Conservation (phyloP, 75 land plant species). For the Sequoiadendron giganteum region DNA sequence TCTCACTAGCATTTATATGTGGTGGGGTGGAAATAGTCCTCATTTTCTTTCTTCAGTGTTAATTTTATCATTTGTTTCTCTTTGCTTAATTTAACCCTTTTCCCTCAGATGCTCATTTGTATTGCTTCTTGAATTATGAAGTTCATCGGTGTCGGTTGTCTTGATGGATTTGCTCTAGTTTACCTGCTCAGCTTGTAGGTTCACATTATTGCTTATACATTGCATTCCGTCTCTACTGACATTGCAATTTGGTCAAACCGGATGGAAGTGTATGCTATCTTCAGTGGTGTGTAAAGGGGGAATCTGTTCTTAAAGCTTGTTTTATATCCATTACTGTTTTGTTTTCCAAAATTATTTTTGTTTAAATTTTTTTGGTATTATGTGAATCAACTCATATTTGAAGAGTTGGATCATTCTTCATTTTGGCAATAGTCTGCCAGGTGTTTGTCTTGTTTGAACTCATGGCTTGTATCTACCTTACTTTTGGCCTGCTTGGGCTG, state of each 20-base stretch:
- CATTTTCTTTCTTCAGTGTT: too few relatives aligned
- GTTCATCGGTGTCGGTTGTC: not conserved
- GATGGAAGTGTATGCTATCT: not conserved
- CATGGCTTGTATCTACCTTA: not conserved
- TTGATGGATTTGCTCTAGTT: not conserved
- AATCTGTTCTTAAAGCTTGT: not conserved
- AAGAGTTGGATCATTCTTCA: not conserved
- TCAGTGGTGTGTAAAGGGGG: not conserved
- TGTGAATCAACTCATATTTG: not conserved
- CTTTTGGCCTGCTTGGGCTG: not conserved
- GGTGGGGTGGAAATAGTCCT: not conserved
- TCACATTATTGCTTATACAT: not conserved
- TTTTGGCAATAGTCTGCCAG: not conserved
- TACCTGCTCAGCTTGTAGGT: not conserved
- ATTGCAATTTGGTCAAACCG: not conserved
- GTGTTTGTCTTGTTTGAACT: not conserved
- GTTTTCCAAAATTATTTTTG: too few relatives aligned
- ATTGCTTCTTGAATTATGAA: not conserved
- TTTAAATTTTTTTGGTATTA: too few relatives aligned
- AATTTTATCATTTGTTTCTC: too few relatives aligned
- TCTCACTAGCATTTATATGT: not conserved
- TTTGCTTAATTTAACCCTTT: too few relatives aligned
- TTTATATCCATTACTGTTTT: not conserved
- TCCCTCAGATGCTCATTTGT: not conserved
- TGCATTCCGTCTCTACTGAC: not conserved